Base-by-base conservation (phyloP, 306 rosid species). In the Mucuna pruriens region DNA sequence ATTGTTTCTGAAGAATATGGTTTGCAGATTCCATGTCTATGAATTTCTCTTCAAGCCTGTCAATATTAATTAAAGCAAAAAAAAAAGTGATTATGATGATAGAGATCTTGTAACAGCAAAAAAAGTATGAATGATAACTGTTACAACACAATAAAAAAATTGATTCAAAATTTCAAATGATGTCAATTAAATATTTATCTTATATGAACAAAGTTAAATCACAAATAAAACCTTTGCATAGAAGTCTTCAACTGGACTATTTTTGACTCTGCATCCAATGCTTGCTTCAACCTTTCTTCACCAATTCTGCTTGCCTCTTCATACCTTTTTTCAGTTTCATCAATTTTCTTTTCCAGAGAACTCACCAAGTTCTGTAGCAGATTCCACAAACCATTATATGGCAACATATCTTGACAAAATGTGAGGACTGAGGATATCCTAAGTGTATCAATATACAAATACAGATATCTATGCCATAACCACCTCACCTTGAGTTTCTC, bases 281-380 rank as follows among this genome's bases (percentile, higher is more conserved):
- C 97, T 83, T 93, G 94, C 84, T 91, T 91, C 90, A 93, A 84
- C 85, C 96, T 88, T 77, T 93, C 96, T 85, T 90, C 97, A n/a
- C 97, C 87, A 61, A 90, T 79, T 86, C 77, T 90, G 87, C 48
- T 93, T 22, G 97, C 92, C 83, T 90, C 92, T 85, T 81, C 90
- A 66, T 75, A 93, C 76, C 85, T 91, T 77, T 90, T 93, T 89
- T 93, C 94, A 0, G 97, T 90, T 76, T 88, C 96, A 83, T 83
- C 96, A 83, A 93, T 90, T 83, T 93, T 93, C 87, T 76, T 82
- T 84, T 91, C 97, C 82, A 93, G 84, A 39, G 97, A 93, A 76
- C 86, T 84, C 84, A 93, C 96, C 90, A 93, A 42, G 81, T 80
- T 86, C 97, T 93, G 85, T 78, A 78, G 79, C 42, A 64, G 45